Evolutionary conservation across 1,284 basidiomycete genomes (phyloP).

Genomic region (Trichosporon asahii): DNA sequence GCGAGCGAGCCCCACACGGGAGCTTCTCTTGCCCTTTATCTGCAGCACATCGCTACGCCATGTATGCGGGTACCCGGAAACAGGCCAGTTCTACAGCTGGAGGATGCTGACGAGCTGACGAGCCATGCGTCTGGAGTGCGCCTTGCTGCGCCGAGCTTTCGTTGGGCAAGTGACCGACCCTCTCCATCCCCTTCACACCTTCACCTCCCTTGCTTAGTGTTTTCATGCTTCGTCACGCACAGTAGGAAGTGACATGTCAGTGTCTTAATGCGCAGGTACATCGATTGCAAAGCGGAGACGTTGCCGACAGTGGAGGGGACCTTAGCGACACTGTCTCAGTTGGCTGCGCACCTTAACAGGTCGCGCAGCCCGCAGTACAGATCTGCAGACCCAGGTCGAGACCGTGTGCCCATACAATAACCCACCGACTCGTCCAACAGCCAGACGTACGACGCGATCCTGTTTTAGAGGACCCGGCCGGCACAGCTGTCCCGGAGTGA

Average conservation of each 20-base stretch:
- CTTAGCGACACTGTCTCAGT: background rate
- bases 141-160: background rate
- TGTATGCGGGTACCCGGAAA: no score
- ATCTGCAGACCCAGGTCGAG: background rate
- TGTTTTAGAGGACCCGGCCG: background rate
- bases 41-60: no score
- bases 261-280: background rate
- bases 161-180: background rate
- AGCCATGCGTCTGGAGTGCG: no score
- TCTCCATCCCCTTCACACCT: background rate
- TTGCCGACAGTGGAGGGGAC: background rate
- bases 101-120: no score
- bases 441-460: background rate
- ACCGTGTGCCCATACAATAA: background rate
- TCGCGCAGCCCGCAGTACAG: background rate
- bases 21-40: no score
- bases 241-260: background rate
- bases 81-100: no score
- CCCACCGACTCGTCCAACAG: no score
- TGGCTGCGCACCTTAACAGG: background rate
- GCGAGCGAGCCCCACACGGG: background rate
- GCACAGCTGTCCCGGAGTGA: background rate
- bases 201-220: background rate
- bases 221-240: background rate
- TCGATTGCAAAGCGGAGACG: background rate